These are phyloP conservation scores for Shiraia sp. DNA, from an alignment of 2,329 filamentous ascomycete genomes.

Conservation along the genomic window DNA sequence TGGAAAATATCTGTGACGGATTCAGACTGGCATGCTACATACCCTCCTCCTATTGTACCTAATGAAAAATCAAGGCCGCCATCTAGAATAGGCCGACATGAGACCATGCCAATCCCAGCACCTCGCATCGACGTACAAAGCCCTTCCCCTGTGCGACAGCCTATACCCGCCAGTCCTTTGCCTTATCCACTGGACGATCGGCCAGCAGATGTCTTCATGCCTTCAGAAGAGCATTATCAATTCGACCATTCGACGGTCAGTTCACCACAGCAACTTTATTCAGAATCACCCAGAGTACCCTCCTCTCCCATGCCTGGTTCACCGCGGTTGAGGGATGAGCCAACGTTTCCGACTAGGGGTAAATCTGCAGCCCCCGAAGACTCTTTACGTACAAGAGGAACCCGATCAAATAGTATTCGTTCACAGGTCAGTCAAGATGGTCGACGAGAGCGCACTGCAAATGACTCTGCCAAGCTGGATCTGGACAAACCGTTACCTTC, in stretches of 20 bases:
- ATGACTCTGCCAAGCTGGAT: slow-evolving; percentile 10
- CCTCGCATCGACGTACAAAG: slow-evolving; percentile 41
- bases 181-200: slow-evolving; percentile 54
- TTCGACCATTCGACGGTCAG: slow-evolving; percentile 35
- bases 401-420: slow-evolving; percentile 31
- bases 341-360: slow-evolving; percentile 14
- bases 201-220: slow-evolving; percentile 44
- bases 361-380: slow-evolving; percentile 23
- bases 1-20: slow-evolving; percentile 26
- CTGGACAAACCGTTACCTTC: slow-evolving; percentile 50
- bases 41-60: slow-evolving; percentile 30
- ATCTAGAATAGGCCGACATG: slow-evolving; percentile 32
- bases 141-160: slow-evolving; percentile 35
- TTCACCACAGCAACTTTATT: slow-evolving; percentile 25
- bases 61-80: slow-evolving; percentile 30
- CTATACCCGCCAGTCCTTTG: slow-evolving; percentile 28
- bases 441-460: slow-evolving; percentile 22
- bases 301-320: slow-evolving; percentile 25
- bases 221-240: slow-evolving; percentile 48
- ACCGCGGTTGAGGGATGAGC: slow-evolving; percentile 22
- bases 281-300: slow-evolving; percentile 25
- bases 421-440: slow-evolving; percentile 30
- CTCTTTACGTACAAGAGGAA: slow-evolving; percentile 18
- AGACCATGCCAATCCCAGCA: slow-evolving; percentile 33
- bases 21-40: slow-evolving; percentile 37